phyloP scores from a whole-genome alignment of 2,329 filamentous ascomycete species.

The Cordyceps cateniannulata region DNA sequence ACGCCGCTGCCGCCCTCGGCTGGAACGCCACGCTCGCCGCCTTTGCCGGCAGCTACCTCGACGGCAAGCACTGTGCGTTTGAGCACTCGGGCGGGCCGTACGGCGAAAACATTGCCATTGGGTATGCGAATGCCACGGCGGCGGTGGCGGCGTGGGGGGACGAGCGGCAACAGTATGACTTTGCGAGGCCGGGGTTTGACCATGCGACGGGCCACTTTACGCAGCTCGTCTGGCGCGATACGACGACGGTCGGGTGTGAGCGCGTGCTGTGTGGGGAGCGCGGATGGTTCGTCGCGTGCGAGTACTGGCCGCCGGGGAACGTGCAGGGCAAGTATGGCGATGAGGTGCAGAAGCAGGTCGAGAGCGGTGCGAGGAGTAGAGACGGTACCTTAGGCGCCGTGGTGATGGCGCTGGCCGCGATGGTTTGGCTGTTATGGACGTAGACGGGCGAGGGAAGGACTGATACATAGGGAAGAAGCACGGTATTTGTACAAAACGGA shows the following conservation, averaged over 20 bases:
- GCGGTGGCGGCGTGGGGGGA: slow-evolving; percentile 62
- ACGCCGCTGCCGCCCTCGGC: slow-evolving; percentile 50
- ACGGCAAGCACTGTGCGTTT: slow-evolving; percentile 37
- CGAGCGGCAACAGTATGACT: slow-evolving; percentile 50
- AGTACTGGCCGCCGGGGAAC: slow-evolving; percentile 65
- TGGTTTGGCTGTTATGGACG: background rate
- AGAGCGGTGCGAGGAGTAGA: background rate
- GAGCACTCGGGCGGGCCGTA: slow-evolving; percentile 55
- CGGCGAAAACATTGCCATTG: slow-evolving; percentile 69
- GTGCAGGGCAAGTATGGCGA: slow-evolving; percentile 45
- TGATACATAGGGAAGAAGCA: background rate
- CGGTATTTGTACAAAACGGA: background rate
- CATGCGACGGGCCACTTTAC: slow-evolving; percentile 65
- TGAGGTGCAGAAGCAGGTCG: slow-evolving; percentile 21
- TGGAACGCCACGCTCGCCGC: slow-evolving; percentile 61
- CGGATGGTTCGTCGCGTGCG: slow-evolving; percentile 63
- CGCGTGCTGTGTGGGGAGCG: slow-evolving; percentile 35
- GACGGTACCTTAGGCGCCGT: background rate
- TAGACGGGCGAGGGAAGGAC: background rate
- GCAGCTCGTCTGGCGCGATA: slow-evolving; percentile 65
- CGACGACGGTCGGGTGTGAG: slow-evolving; percentile 52
- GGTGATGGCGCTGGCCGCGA: background rate
- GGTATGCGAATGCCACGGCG: slow-evolving; percentile 52
- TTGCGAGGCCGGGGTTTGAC: slow-evolving; percentile 46
- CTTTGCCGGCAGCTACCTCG: slow-evolving; percentile 47